These are phyloP conservation scores for Arxiozyma slooffiae DNA, from an alignment of 1,139 yeast genomes.

Conservation along the genomic window DNA sequence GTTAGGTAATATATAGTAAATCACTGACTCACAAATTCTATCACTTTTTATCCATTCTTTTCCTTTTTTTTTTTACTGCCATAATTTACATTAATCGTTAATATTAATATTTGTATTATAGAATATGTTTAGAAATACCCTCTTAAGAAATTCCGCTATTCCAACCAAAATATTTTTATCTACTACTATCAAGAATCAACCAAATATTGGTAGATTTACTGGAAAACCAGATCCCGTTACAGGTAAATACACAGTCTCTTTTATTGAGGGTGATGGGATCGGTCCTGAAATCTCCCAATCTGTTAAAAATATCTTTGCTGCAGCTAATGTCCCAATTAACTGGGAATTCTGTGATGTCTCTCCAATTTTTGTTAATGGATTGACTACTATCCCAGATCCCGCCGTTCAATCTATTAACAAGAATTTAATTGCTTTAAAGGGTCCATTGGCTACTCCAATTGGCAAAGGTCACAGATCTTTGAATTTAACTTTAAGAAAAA, in stretches of 20 bases:
- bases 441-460: slow-evolving; percentile 95
- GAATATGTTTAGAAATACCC: slow-evolving; percentile 3
- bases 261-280: slow-evolving; percentile 98
- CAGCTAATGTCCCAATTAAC: slow-evolving; percentile 89
- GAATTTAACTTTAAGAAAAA: slow-evolving; percentile 94
- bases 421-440: slow-evolving; percentile 91
- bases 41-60: neutral
- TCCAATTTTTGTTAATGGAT: slow-evolving; percentile 84
- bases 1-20: neutral
- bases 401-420: slow-evolving; percentile 89
- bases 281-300: slow-evolving; percentile 93
- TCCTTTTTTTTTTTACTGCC: neutral
- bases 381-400: slow-evolving; percentile 84
- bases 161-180: slow-evolving; percentile 2
- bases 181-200: slow-evolving; percentile 15
- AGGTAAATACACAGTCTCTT: slow-evolving; percentile 83
- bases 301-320: slow-evolving; percentile 80
- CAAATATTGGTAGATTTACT: slow-evolving; percentile 25
- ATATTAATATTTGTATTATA: neutral
- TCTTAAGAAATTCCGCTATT: slow-evolving; percentile 1
- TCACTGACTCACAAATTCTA: neutral
- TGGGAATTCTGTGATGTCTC: slow-evolving; percentile 98
- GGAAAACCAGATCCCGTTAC: slow-evolving; percentile 33
- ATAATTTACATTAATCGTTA: neutral
- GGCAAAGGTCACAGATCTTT: slow-evolving; percentile 98